Percentiles rank a stretch among this genome's conserved stretches.
These are phyloP conservation scores for Schizophyllum amplum DNA, from an alignment of 1,284 basidiomycete genomes.

Conservation along the genomic window DNA sequence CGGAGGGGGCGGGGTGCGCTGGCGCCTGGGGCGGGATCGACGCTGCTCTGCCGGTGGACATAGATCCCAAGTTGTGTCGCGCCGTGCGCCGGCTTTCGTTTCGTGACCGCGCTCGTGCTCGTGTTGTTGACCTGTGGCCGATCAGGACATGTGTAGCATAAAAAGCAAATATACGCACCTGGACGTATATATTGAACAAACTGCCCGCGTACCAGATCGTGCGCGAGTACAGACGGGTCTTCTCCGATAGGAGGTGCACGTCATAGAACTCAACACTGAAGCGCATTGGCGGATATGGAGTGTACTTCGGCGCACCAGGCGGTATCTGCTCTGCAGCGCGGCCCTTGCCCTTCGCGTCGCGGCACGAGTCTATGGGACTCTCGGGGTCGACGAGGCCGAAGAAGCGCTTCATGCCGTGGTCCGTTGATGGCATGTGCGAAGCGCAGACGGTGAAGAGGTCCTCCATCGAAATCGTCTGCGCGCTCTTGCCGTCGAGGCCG, in stretches of 20 bases:
- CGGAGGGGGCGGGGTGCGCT: slow-evolving; percentile 25
- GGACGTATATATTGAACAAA: slow-evolving; percentile 82
- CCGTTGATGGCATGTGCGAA: background rate
- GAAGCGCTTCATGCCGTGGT: slow-evolving; percentile 48
- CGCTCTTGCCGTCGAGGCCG: slow-evolving; percentile 6
- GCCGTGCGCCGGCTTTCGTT: slow-evolving; percentile 16
- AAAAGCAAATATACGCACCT: slow-evolving; percentile 36
- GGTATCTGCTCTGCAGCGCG: background rate
- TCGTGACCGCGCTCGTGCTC: background rate
- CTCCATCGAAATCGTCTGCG: slow-evolving; percentile 32
- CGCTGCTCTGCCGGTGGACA: slow-evolving; percentile 76
- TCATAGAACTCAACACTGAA: slow-evolving; percentile 92
- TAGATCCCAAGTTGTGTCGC: slow-evolving; percentile 81
- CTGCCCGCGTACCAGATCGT: slow-evolving; percentile 78
- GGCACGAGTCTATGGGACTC: slow-evolving; percentile 33
- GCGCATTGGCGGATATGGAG: slow-evolving; percentile 65
- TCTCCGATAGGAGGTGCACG: slow-evolving; percentile 76
- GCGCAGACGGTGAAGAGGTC: slow-evolving; percentile 35
- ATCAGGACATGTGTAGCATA: background rate
- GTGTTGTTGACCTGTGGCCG: background rate
- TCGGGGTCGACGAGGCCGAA: slow-evolving; percentile 72
- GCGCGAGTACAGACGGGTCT: slow-evolving; percentile 68
- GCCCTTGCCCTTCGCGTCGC: background rate
- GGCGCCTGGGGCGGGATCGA: slow-evolving; percentile 53
- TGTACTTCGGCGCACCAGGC: slow-evolving; percentile 18